Base-by-base conservation (phyloP, 257 asterid genomes). In the Echium plantagineum region DNA sequence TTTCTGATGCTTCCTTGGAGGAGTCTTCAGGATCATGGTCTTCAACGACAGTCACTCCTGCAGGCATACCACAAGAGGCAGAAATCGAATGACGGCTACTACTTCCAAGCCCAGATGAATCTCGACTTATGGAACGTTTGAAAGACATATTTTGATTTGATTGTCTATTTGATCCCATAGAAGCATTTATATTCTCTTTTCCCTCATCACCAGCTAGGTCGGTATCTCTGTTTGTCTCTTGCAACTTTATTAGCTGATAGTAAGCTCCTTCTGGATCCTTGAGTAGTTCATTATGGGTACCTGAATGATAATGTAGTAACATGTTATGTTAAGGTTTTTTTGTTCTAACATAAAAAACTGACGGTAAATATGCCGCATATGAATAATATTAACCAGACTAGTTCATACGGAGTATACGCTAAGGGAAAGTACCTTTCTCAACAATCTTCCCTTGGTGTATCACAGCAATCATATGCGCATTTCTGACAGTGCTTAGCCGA, bases 401-500 rank as follows among this genome's bases (percentile, higher is more conserved):
- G 46, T 13, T 35, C 46, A 35, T n/a, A n/a, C n/a, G n/a, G n/a
- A n/a, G n/a, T 42, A 38, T 38, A 38, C 3, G 9, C 8, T 61
- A 18, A 7, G n/a, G 42, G 9, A 28, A 21, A 38, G 1, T 42
- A 86, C 94, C 96, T 85, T 81, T 87, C 54, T 87, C 96, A 16
- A 87, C 82, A 74, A 87, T 65, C 70, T 85, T 83, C 68, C 96
- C 94, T 59, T 48, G 75, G 65, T 87, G 96, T 71, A 87, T 83
- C 78, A 85, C 94, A 2, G 89, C 87, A 63, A 87, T 87, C 66
- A 78, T 78, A 77, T 83, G 67, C 61, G 96, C 94, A 80, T 85
- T 87, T 68, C 89, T 78, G 49, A 87, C 81, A 0, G 96, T 87
- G 75, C 85, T 81, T 68, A 87, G 58, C 57, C 93, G 94, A 72